Evolutionary conservation across 352 stramenopile species (phyloP), one percentile per base, ranked within the genome.

Genomic region (Discostella stelligera): DNA sequence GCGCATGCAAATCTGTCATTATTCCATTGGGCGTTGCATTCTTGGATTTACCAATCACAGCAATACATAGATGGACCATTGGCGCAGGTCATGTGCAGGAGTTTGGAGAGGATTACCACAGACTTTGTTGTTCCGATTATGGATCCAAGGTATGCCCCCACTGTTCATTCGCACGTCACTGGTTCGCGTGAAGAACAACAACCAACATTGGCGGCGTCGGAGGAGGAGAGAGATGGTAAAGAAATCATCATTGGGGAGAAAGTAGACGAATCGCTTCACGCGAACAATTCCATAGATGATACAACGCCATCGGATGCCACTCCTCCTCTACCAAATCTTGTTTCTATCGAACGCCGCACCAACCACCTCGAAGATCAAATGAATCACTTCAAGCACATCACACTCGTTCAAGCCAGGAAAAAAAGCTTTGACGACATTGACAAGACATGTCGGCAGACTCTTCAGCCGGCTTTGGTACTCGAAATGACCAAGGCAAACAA

Each of bases 401-500:
- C 73, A n/a, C 55, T 81, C 25, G 75, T 81, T 48, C 60, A 71
- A 18, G 66, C 61, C 8, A 25, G 69, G 50, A 20, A 59, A 25
- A 18, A 39, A 21, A 62, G 72, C 23, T 68, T 74, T 21, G 74
- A 82, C 60, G 46, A 46, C 23, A 66, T 77, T 4, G 50, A 68
- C 21, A 39, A 74, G 53, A 37, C 62, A 39, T 67, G 39, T 30
- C 20, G 54, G 23, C 37, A 62, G 14, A 67, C 53, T 18, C 61
- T 82, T 18, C 54, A 77, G 27, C 76, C 70, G 27, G 20, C 60
- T 49, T 20, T 83, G 23, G 32, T 25, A 54, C 70, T 83, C 21
- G 76, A 83, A 67, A 66, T 53, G 48, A 71, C 64, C 52, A 83
- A 83, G 41, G 37, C 70, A 2, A 59, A 83, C 46, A 80, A 83